Percentiles rank a stretch among this genome's conserved stretches.
phyloP scores from a whole-genome alignment of 208 protist genomes.

The Wallacemonas sp. region DNA sequence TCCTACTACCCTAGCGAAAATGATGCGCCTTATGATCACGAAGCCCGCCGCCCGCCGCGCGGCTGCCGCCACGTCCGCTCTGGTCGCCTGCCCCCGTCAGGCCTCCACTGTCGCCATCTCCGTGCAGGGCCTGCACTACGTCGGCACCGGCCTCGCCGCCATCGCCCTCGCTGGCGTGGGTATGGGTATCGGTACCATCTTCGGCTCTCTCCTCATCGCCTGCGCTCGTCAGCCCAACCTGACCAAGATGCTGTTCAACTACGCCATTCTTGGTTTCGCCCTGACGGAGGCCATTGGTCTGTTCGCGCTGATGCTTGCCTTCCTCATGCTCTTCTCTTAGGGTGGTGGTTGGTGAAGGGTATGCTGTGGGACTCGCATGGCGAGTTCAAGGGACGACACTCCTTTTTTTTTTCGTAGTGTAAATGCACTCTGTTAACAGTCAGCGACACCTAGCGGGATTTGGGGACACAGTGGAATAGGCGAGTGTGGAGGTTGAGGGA shows the following conservation, averaged over 20 bases:
- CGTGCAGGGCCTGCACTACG: constrained; percentile 72
- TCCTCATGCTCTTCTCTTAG: constrained; percentile 85
- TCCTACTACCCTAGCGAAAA: constrained; percentile 2
- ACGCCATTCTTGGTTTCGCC: constrained; percentile 82
- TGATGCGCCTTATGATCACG: constrained; percentile 49
- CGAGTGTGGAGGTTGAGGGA: too few species aligned
- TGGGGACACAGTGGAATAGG: too few species aligned
- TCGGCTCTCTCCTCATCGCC: constrained; percentile 61
- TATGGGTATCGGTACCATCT: constrained; percentile 72
- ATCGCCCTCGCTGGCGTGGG: constrained; percentile 70
- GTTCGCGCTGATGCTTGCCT: constrained; percentile 76
- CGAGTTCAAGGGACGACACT: too few species aligned
- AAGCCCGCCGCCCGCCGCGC: constrained; percentile 25
- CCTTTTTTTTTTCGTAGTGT: background rate
- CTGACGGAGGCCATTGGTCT: constrained; percentile 80
- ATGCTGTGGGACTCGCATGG: too few species aligned
- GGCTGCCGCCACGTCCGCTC: constrained; percentile 26
- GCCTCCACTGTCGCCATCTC: constrained; percentile 72
- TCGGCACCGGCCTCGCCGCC: constrained; percentile 73
- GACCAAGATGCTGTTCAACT: constrained; percentile 79
- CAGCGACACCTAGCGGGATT: too few species aligned
- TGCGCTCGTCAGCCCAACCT: constrained; percentile 80
- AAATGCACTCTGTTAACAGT: too few species aligned
- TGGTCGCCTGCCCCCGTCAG: constrained; percentile 35
- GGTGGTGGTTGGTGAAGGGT: background rate